Evolutionary conservation across 805 yeast genomes (phyloP).

Genomic region (Cyberlindnera lachancei): DNA sequence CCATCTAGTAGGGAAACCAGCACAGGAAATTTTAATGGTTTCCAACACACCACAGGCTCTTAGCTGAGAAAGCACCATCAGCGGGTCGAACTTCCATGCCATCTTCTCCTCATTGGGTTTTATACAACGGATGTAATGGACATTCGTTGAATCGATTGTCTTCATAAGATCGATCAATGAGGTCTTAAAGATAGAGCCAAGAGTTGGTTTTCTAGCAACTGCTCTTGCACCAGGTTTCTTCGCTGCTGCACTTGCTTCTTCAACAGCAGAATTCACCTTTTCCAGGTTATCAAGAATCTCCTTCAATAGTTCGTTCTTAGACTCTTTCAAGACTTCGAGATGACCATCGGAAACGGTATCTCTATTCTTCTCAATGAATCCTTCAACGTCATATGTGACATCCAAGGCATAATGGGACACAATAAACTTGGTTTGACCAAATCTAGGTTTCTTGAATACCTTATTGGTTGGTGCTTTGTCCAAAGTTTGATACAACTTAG

Average conservation of each 20-base stretch:
- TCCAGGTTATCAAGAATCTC: constrained; percentile 62
- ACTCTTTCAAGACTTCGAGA: constrained; percentile 67
- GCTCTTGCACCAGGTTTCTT: constrained; percentile 34
- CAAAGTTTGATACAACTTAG: constrained; percentile 79
- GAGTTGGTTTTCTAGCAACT: constrained; percentile 74
- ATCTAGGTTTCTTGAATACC: constrained; percentile 87
- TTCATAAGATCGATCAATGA: constrained; percentile 89
- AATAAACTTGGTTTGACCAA: constrained; percentile 85
- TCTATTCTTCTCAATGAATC: constrained; percentile 93
- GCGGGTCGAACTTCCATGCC: constrained; percentile 93
- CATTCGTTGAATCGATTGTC: constrained; percentile 91
- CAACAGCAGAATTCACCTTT: constrained; percentile 31
- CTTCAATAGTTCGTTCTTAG: constrained; percentile 59
- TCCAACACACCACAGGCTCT: constrained; percentile 99
- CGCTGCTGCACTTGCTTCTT: constrained; percentile 24
- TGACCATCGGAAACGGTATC: constrained; percentile 97
- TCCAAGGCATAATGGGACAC: constrained; percentile 93
- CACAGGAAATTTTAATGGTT: constrained; percentile 93
- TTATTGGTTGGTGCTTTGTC: constrained; percentile 68
- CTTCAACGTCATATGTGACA: constrained; percentile 86
- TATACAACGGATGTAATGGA: constrained; percentile 93
- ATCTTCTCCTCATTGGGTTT: constrained; percentile 91
- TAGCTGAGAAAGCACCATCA: constrained; percentile 90
- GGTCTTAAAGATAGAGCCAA: constrained; percentile 89
- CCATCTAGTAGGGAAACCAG: constrained; percentile 97